Evolutionary conservation across 2,329 filamentous ascomycete genomes (phyloP).

Genomic region (Paraphaeosphaeria sporulosa): DNA sequence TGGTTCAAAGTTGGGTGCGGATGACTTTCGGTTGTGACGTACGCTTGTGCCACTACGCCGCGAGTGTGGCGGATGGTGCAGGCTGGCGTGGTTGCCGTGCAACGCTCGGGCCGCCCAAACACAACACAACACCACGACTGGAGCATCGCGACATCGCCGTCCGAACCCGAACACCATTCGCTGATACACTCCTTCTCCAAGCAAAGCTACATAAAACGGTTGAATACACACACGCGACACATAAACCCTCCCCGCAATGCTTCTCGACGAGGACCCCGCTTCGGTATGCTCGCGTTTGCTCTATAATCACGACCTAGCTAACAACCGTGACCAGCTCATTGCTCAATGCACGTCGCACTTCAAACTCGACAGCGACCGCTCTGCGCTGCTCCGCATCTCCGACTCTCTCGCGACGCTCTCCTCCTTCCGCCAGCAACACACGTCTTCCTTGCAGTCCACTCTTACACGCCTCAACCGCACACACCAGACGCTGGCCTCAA

Average conservation of each 20-base stretch:
- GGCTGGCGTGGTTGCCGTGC: constrained; percentile 38
- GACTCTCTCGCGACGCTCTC: constrained; percentile 85
- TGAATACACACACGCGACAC: constrained; percentile 15
- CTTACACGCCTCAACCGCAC: constrained; percentile 72
- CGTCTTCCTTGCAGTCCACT: constrained; percentile 51
- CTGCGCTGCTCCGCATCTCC: constrained; percentile 81
- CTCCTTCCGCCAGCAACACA: constrained; percentile 80
- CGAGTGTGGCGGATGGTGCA: constrained; percentile 28
- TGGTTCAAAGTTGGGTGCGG: constrained; percentile 23
- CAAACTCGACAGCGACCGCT: constrained; percentile 89
- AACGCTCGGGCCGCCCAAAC: constrained; percentile 38
- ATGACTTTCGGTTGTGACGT: constrained; percentile 37
- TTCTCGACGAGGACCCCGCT: constrained; percentile 92
- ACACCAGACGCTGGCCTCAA: constrained; percentile 75
- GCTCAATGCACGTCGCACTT: constrained; percentile 92
- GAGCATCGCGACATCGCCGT: constrained; percentile 23
- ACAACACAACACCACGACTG: constrained; percentile 38
- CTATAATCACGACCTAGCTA: constrained; percentile 18
- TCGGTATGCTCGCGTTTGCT: constrained; percentile 64
- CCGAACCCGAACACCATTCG: constrained; percentile 9
- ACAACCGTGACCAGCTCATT: constrained; percentile 72
- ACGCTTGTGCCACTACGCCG: constrained; percentile 33
- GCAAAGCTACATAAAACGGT: constrained; percentile 3
- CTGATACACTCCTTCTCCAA: background rate
- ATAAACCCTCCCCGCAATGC: constrained; percentile 66